Conservation (phyloP, 2,329 filamentous ascomycete species). For the Cadophora luteo-olivacea region DNA sequence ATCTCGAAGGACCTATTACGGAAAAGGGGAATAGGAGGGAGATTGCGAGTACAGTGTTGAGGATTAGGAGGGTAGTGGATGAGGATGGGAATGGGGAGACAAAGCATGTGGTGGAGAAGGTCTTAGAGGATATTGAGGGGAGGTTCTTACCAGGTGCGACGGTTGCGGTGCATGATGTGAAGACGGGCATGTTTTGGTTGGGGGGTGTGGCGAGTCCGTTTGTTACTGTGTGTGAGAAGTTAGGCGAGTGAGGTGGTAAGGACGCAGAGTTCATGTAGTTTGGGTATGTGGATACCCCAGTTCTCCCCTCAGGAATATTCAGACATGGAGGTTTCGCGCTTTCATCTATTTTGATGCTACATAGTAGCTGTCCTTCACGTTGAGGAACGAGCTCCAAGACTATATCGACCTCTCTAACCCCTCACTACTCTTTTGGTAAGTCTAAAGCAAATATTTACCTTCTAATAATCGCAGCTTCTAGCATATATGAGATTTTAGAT, state of each 20-base stretch:
- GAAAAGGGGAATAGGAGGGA: conserved; percentile 3
- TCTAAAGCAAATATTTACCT: too few species aligned
- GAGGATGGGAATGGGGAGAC: conserved; percentile 9
- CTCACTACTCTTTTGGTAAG: too few species aligned
- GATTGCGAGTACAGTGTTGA: conserved; percentile 34
- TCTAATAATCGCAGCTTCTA: too few species aligned
- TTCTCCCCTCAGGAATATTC: too few species aligned
- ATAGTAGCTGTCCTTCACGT: too few species aligned
- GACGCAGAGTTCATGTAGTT: too few species aligned
- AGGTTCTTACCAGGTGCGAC: conserved; percentile 36
- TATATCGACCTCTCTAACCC: too few species aligned
- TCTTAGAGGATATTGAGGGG: conserved; percentile 44
- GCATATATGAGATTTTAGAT: too few species aligned
- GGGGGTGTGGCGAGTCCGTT: conserved; percentile 31
- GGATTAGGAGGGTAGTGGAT: conserved; percentile 30
- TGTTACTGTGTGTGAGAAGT: conserved; percentile 31
- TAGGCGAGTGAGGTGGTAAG: neutral
- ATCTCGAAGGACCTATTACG: conserved; percentile 29
- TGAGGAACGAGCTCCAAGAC: too few species aligned
- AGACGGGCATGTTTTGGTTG: conserved; percentile 40
- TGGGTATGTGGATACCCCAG: too few species aligned
- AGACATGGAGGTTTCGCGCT: too few species aligned
- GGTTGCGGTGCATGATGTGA: conserved; percentile 38
- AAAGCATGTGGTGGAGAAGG: conserved; percentile 33
- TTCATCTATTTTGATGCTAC: too few species aligned